These are phyloP conservation scores for Cochlearia excelsa DNA, from an alignment of 345 rosid genomes.

Conservation along the genomic window DNA sequence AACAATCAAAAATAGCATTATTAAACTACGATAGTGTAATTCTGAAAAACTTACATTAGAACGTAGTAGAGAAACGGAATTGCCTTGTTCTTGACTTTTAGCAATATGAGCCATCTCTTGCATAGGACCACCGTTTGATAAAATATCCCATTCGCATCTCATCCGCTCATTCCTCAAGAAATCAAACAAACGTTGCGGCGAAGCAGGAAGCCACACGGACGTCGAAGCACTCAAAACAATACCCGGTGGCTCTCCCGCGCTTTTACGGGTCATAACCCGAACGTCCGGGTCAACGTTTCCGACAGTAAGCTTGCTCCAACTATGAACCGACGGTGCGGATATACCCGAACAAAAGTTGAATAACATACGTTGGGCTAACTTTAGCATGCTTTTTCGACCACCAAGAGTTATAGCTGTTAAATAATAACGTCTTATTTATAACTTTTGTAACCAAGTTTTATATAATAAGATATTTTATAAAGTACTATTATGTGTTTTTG, in stretches of 20 bases:
- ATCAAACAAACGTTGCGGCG: slow-evolving; percentile 55
- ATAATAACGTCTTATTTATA: neutral
- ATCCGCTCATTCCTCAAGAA: slow-evolving; percentile 55
- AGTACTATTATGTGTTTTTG: neutral
- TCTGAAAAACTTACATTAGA: slow-evolving; percentile 40
- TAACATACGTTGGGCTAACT: slow-evolving; percentile 67
- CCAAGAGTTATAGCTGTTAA: slow-evolving; percentile 45
- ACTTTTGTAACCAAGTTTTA: slow-evolving; percentile 1
- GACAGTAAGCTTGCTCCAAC: slow-evolving; percentile 51
- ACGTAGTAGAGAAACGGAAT: slow-evolving; percentile 59
- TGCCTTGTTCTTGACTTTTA: slow-evolving; percentile 63
- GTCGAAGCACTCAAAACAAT: slow-evolving; percentile 63
- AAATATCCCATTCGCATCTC: slow-evolving; percentile 61
- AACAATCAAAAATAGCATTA: neutral
- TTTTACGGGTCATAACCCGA: slow-evolving; percentile 58
- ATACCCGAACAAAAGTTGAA: slow-evolving; percentile 59
- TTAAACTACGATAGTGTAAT: slow-evolving; percentile 5
- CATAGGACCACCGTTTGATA: slow-evolving; percentile 66
- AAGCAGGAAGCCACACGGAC: slow-evolving; percentile 60
- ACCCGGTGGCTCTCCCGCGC: slow-evolving; percentile 64
- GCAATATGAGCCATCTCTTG: slow-evolving; percentile 59
- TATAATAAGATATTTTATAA: neutral
- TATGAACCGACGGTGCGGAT: slow-evolving; percentile 48
- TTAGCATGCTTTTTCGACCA: slow-evolving; percentile 58
- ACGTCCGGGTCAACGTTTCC: slow-evolving; percentile 59